Evolutionary conservation across 371 early-diverging fungal species (phyloP), one percentile per base, ranked within the genome.

Genomic region (Mortierella sp.): DNA sequence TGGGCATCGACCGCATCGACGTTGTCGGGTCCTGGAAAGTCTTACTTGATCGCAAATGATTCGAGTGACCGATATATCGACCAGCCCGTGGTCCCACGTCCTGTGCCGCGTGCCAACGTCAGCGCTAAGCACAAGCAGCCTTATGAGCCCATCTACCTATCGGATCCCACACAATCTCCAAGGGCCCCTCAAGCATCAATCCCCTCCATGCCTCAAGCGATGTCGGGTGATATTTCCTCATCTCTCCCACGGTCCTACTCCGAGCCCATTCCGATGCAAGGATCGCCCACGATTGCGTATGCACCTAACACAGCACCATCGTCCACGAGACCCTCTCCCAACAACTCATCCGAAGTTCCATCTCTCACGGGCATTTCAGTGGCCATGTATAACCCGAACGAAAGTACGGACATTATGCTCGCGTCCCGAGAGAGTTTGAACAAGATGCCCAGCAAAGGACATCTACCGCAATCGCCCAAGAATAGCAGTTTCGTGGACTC

Each of bases 11-110:
- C 30, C 23, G 19, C 68, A 3, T 53, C 27, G 3, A 51, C 58
- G 13, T 12, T 61, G 28, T 21, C 54, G 6, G 54, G 23, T 9
- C 66, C 70, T 7, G 10, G 50, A 4, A 52, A 58, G 28, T 39
- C 72, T 1, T 70, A 69, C 41, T 24, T 76, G 19, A 51, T 65
- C 2, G 62, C 78, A 13, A 62, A 58, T 26, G 67, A 72, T 34
- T 50, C 19, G 30, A 61, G 53, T 21, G 70, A 76, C 13, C 78
- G 66, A 18, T 76, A 76, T 45, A 58, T 70, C 23, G 78, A 66
- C 4, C 56, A 62, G 26, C 78, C 78, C 0, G 59, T 70, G 1
- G 26, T 76, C 9, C 78, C 78, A 9, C 45, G 19, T 3, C 76
- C 76, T 3, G 67, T 76, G 16, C 78, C 63, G 2, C 61, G 78